A percentile compares a stretch with the other conserved stretches of the same genome.
Evolutionary conservation across 2,329 filamentous ascomycete species (phyloP).

Genomic region (Chrysosphaeria jannelii): DNA sequence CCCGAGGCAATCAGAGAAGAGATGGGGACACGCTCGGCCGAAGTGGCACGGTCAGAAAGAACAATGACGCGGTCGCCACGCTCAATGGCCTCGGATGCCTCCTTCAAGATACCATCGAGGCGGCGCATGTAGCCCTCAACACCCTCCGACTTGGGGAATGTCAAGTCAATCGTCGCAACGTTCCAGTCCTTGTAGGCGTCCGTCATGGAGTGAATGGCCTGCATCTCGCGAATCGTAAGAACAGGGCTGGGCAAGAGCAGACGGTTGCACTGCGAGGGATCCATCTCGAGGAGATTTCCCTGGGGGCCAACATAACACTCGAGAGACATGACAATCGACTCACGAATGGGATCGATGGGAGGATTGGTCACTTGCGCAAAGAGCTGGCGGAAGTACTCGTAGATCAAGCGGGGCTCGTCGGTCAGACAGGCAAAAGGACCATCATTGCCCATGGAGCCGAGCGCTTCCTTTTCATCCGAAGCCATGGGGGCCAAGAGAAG

Average conservation of each 20-base stretch:
- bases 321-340: conserved; percentile 93
- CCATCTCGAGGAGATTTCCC: conserved; percentile 85
- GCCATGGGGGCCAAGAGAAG: conserved; percentile 84
- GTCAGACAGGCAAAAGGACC: conserved; percentile 74
- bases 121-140: conserved; percentile 61
- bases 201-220: conserved; percentile 51
- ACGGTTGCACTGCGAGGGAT: conserved; percentile 60
- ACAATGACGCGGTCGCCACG: conserved; percentile 63
- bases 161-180: conserved; percentile 40
- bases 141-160: conserved; percentile 66
- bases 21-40: conserved; percentile 52
- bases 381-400: conserved; percentile 91
- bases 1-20: conserved; percentile 69
- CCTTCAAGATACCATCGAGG: conserved; percentile 65
- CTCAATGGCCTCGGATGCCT: conserved; percentile 58
- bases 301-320: conserved; percentile 92
- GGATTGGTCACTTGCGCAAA: conserved; percentile 97
- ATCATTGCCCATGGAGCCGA: conserved; percentile 96
- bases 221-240: conserved; percentile 72
- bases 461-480: conserved; percentile 83
- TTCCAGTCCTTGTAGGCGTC: conserved; percentile 51
- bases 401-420: conserved; percentile 64
- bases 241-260: conserved; percentile 70
- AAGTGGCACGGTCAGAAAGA: conserved; percentile 67
- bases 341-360: conserved; percentile 85